Percentiles rank a stretch among this genome's conserved stretches.
These are phyloP conservation scores for Cercophora sp. DNA, from an alignment of 495 filamentous ascomycete species.

Conservation along the genomic window DNA sequence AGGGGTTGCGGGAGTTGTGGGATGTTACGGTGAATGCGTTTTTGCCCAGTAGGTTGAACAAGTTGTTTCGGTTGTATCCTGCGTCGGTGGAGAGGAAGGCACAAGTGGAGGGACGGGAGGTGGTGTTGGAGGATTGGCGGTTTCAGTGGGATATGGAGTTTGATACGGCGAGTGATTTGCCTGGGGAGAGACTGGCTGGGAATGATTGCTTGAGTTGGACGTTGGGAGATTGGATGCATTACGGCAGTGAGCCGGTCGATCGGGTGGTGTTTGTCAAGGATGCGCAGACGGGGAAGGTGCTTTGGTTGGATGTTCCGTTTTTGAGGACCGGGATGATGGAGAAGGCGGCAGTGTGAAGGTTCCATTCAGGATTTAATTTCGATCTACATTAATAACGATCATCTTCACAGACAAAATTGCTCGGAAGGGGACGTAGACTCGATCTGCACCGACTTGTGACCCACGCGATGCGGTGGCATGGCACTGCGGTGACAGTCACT, in stretches of 20 bases:
- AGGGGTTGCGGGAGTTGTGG: conserved; percentile 7
- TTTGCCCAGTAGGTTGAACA: conserved; percentile 9
- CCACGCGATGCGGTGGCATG: no score
- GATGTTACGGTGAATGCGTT: neutral
- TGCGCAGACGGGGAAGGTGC: conserved; percentile 19
- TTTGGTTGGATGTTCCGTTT: conserved; percentile 34
- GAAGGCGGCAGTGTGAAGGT: no score
- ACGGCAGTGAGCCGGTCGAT: conserved; percentile 29
- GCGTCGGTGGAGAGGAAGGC: conserved; percentile 23
- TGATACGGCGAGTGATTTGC: conserved; percentile 16
- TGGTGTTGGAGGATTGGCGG: conserved; percentile 16
- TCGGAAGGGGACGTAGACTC: no score
- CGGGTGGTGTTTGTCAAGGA: conserved; percentile 37
- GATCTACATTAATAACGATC: no score
- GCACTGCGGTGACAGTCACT: no score
- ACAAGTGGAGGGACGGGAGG: conserved; percentile 4
- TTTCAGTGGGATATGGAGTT: conserved; percentile 4
- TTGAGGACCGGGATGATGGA: conserved; percentile 14
- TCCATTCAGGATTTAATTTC: no score
- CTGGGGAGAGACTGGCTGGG: conserved; percentile 11
- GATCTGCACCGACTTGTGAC: no score
- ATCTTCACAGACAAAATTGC: no score
- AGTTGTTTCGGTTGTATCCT: conserved; percentile 24
- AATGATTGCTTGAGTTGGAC: conserved; percentile 35
- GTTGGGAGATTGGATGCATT: conserved; percentile 29